Base-by-base conservation (phyloP, 805 yeast species). In the Saccharomyces kudriavzevii region DNA sequence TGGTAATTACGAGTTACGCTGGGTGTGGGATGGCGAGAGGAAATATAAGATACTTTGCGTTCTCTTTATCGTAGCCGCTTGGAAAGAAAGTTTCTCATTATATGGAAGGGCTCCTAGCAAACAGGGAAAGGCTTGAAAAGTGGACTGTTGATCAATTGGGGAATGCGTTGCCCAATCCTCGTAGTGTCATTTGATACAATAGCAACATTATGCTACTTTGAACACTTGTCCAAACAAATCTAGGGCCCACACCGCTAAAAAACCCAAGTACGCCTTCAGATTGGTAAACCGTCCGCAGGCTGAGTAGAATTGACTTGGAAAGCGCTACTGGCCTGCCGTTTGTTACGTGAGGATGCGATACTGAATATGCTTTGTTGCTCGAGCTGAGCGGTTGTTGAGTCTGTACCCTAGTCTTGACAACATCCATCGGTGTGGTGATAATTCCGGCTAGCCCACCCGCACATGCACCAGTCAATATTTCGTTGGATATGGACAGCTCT, bases 371-470 rank as follows among this genome's bases (percentile, higher is more conserved):
- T 53, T 46, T 40, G 47, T 52, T 40, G n/a, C 51, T 17, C n/a
- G 20, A 43, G 4, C 51, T 31, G 0, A 52, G 30, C 6, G 74
- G 70, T n/a, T 78, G 82, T 62, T 91, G 94, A 0, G 99, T 94
- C 72, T 94, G 99, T 49, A 90, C 82, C 63, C 98, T 77, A 1
- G 97, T 91, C 70, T 91, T 91, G 45, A 91, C 83, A 31, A 91
- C 97, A 65, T 91, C 97, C 58, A 89, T 71, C 0, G 97, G 97
- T 0, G 97, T 91, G 0, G 97, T 91, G 22, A 91, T 64, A 0
- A 81, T 77, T 1, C 97, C 97, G 0, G 97, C 96, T 27, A 90
- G 71, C 0, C 96, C 96, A 59, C 97, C 97, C 1, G 99, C 98
- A 0, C 89, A 83, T 0, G 97, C 98, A 52, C 99, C 99, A 0